Evolutionary conservation across 306 rosid genomes (phyloP).

Genomic region (Albizia julibrissin): DNA sequence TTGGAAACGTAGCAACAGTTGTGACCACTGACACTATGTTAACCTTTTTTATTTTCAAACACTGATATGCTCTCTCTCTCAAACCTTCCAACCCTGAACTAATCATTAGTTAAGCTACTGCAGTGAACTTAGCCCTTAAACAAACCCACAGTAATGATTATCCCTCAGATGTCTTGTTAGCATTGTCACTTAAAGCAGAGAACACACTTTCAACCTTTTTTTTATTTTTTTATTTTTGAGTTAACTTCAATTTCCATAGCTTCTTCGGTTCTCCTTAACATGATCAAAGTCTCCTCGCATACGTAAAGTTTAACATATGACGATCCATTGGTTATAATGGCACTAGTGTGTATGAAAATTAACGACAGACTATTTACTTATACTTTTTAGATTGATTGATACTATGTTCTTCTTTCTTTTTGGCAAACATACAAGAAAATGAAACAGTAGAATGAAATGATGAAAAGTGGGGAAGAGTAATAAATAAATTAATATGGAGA

Average conservation of each 20-base stretch:
- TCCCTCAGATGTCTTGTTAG: neutral
- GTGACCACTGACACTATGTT: constrained; percentile 36
- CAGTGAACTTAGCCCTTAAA: constrained; percentile 12
- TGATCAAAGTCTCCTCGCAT: neutral
- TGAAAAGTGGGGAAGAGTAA: neutral
- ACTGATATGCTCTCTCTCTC: neutral
- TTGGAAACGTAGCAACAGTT: constrained; percentile 41
- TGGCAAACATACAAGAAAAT: neutral
- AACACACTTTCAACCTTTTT: neutral
- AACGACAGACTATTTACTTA: neutral
- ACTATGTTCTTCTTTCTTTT: neutral
- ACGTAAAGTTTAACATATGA: too few species aligned
- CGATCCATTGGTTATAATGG: neutral
- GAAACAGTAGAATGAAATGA: neutral
- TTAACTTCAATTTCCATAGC: neutral
- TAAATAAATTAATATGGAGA: neutral
- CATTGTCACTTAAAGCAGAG: constrained; percentile 14
- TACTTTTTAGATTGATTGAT: neutral
- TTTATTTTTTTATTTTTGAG: neutral
- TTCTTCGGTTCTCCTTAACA: neutral
- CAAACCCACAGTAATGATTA: constrained; percentile 15
- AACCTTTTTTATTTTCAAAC: constrained; percentile 9
- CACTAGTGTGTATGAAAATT: neutral
- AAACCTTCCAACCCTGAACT: constrained; percentile 34
- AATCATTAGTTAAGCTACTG: neutral